Conservation (phyloP, 768 basidiomycete species). For the Chiua virens region DNA sequence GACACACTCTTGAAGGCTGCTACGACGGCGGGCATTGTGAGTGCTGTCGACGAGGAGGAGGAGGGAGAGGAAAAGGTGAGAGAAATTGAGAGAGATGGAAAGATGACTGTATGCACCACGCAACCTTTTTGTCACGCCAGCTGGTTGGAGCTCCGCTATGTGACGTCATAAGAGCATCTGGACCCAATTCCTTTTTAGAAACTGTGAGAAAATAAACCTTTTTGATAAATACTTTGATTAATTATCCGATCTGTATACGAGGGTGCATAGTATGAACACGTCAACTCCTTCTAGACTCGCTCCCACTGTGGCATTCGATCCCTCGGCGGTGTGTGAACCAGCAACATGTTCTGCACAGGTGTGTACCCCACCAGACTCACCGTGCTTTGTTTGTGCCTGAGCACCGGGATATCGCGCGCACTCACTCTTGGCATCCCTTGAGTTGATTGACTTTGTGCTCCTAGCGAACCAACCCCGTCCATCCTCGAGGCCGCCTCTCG, state of each 20-base stretch:
- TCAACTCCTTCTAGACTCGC: conserved; percentile 9
- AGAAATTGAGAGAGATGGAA: not conserved
- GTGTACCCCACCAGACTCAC: conserved; percentile 69
- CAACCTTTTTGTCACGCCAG: conserved; percentile 32
- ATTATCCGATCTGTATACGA: not conserved
- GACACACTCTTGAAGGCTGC: conserved; percentile 85
- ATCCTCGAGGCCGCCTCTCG: conserved; percentile 29
- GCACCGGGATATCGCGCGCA: conserved; percentile 42
- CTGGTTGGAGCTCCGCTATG: conserved; percentile 33
- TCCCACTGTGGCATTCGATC: conserved; percentile 42
- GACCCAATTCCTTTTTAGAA: conserved; percentile 10
- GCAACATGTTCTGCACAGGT: conserved; percentile 71
- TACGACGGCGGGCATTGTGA: conserved; percentile 69
- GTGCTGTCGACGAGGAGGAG: conserved; percentile 5
- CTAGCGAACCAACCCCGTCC: conserved; percentile 22
- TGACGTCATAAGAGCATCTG: conserved; percentile 31
- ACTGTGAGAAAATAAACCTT: not conserved
- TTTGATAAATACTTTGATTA: not conserved
- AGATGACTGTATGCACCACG: conserved; percentile 11
- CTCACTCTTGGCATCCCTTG: conserved; percentile 48
- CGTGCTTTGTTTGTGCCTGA: conserved; percentile 54
- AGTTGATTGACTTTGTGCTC: conserved; percentile 36
- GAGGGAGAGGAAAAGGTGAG: not conserved
- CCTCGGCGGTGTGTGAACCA: conserved; percentile 65
- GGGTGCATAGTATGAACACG: not conserved